phyloP scores from a whole-genome alignment of 345 rosid genomes.

The Acer negundo region DNA sequence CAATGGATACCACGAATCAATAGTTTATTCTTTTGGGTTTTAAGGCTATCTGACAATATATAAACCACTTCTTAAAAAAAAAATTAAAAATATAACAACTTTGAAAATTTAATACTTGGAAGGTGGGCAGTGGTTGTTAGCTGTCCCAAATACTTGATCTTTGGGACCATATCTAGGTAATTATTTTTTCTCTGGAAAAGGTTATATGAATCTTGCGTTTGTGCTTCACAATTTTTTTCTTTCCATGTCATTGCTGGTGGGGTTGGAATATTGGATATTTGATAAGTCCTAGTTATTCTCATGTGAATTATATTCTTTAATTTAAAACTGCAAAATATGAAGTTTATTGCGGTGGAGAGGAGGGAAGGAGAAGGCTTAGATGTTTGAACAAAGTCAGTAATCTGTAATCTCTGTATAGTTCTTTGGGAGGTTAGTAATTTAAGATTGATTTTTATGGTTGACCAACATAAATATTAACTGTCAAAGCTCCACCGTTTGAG shows the following conservation, averaged over 20 bases:
- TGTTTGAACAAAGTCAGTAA: neutral
- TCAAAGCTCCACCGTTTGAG: neutral
- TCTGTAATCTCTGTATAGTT: neutral
- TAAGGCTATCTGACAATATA: no score
- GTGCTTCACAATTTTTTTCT: neutral
- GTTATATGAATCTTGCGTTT: neutral
- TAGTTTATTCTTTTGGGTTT: no score
- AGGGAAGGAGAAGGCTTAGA: neutral
- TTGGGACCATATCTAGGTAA: neutral
- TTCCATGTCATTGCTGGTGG: no score
- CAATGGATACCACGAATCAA: no score
- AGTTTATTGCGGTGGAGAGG: neutral
- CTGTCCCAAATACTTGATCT: neutral
- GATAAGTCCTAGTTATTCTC: no score
- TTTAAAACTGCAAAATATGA: no score
- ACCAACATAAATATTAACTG: neutral
- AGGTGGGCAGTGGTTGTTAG: neutral
- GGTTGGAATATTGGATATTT: no score
- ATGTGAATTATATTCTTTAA: no score
- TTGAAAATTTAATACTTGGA: no score
- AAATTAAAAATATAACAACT: no score
- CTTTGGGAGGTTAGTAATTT: neutral
- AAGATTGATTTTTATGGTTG: neutral
- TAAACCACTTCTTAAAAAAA: no score
- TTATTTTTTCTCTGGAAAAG: neutral